A percentile compares a stretch with the other conserved stretches of the same genome.
Conservation (phyloP, 495 filamentous ascomycete genomes). For the Hypoxylon trugodes region DNA sequence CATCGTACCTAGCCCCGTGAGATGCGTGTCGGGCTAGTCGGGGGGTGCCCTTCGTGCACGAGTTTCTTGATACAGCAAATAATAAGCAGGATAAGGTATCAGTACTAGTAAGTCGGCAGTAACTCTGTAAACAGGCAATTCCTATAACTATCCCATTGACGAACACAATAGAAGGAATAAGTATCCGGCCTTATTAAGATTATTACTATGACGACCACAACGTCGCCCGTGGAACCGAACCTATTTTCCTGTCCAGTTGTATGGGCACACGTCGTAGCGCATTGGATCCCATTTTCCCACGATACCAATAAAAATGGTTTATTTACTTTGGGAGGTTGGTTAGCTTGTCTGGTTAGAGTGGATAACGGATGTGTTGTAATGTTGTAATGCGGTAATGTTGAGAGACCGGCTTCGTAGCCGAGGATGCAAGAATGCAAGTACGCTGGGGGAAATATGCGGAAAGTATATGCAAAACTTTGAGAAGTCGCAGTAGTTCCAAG, state of each 20-base stretch:
- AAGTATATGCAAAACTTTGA: slow-evolving; percentile 6
- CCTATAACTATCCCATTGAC: slow-evolving; percentile 5
- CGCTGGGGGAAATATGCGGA: neutral
- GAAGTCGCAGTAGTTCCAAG: slow-evolving; percentile 38
- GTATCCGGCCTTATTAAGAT: slow-evolving; percentile 10
- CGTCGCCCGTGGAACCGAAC: slow-evolving; percentile 12
- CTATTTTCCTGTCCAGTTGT: slow-evolving; percentile 20
- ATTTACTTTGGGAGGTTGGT: slow-evolving; percentile 19
- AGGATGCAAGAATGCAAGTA: no score
- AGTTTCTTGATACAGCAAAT: slow-evolving; percentile 12
- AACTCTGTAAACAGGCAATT: neutral
- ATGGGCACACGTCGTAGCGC: slow-evolving; percentile 32
- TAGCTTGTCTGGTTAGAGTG: slow-evolving; percentile 1
- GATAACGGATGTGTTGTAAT: slow-evolving; percentile 9
- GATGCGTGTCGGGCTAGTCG: slow-evolving; percentile 3
- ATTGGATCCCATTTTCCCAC: neutral
- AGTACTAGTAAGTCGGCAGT: slow-evolving; percentile 17
- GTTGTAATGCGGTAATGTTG: no score
- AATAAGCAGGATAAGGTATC: slow-evolving; percentile 5
- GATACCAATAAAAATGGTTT: slow-evolving; percentile 20
- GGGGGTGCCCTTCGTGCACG: slow-evolving; percentile 34
- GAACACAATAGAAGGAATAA: neutral
- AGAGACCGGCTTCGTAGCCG: slow-evolving; percentile 18
- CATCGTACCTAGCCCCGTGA: slow-evolving; percentile 8
- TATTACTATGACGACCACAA: slow-evolving; percentile 25